Evolutionary conservation across 2,329 filamentous ascomycete genomes (phyloP).

Genomic region (Diaporthe amygdali): DNA sequence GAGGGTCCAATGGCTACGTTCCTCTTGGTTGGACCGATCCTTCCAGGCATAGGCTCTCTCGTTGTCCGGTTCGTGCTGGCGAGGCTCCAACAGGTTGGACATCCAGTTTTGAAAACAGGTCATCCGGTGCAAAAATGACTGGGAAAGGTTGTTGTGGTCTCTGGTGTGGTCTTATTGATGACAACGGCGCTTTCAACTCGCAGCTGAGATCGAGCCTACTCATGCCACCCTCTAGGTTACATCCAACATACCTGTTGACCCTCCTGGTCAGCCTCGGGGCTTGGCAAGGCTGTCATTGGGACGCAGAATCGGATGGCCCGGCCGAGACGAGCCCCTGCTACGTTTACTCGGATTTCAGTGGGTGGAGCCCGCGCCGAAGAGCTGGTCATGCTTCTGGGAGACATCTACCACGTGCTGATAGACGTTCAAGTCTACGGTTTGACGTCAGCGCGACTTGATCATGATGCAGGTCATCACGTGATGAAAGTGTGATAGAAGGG

Average conservation of each 20-base stretch:
- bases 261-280: not conserved
- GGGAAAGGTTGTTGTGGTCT: not conserved
- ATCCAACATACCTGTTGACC: not conserved
- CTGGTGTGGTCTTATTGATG: not conserved
- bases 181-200: not conserved
- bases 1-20: not conserved
- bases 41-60: not conserved
- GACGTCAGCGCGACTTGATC: slow-evolving; percentile 5
- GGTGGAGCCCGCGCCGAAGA: slow-evolving; percentile 71
- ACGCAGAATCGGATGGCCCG: slow-evolving; percentile 21
- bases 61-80: not conserved
- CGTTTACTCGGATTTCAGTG: slow-evolving; percentile 19
- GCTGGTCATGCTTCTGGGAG: slow-evolving; percentile 79
- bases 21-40: not conserved
- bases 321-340: slow-evolving; percentile 11
- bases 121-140: not conserved
- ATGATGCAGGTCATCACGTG: not conserved
- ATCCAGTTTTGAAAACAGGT: not conserved
- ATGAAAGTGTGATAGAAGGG: not conserved
- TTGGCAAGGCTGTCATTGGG: not conserved
- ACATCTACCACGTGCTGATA: slow-evolving; percentile 83
- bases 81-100: not conserved
- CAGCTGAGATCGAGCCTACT: slow-evolving; percentile 14
- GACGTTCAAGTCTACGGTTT: slow-evolving; percentile 70
- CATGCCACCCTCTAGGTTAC: slow-evolving; percentile 1